Evolutionary conservation across 352 stramenopile genomes (phyloP).

Genomic region (Aphanomyces euteiches): DNA sequence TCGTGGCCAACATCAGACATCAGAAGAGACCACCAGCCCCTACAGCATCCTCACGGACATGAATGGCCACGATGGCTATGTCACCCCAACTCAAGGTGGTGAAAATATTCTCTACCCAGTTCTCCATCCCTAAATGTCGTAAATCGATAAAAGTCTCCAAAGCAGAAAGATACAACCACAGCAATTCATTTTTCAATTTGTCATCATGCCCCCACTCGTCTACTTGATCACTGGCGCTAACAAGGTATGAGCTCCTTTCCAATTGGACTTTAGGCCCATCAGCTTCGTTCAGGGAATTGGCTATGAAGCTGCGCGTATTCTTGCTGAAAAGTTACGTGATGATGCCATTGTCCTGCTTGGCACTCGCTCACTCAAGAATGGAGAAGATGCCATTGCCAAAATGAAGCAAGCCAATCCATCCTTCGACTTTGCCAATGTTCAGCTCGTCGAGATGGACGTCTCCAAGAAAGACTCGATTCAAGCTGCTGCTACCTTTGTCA

Average conservation of each 20-base stretch:
- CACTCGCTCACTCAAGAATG: neutral
- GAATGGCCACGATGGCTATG: neutral
- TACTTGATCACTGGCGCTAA: too few species aligned
- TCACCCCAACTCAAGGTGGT: constrained; percentile 10
- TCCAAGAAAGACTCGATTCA: constrained; percentile 13
- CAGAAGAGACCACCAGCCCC: neutral
- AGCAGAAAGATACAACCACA: neutral
- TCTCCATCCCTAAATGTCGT: too few species aligned
- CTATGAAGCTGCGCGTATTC: constrained; percentile 20
- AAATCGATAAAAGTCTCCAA: neutral
- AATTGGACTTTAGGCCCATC: too few species aligned
- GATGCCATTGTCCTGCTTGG: constrained; percentile 14
- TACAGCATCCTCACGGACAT: constrained; percentile 8
- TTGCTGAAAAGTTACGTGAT: neutral
- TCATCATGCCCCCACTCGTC: too few species aligned
- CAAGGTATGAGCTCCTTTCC: too few species aligned
- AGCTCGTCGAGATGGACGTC: constrained; percentile 2
- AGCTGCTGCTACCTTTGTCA: neutral
- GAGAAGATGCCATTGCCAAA: neutral
- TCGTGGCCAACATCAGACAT: neutral
- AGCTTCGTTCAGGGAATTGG: constrained; percentile 27
- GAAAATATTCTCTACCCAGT: too few species aligned
- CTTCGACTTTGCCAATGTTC: constrained; percentile 7
- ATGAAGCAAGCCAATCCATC: neutral
- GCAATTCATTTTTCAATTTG: too few species aligned